Evolutionary conservation across 1,284 basidiomycete genomes (phyloP).

Genomic region (Malassezia arunalokei): DNA sequence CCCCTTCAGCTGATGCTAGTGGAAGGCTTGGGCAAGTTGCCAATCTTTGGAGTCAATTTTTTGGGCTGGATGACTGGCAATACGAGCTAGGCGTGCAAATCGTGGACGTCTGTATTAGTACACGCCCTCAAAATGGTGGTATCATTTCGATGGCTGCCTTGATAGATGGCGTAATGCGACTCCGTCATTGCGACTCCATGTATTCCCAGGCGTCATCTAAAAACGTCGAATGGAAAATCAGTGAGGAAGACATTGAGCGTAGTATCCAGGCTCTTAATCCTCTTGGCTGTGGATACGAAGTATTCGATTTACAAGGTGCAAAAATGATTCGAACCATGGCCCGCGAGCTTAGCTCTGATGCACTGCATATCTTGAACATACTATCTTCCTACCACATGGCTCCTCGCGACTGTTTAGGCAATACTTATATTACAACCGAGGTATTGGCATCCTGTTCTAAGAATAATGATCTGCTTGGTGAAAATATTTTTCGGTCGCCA

Average conservation of each 20-base stretch:
- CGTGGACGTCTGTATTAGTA: conserved; percentile 86
- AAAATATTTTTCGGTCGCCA: neutral
- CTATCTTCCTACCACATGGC: neutral
- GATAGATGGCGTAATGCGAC: conserved; percentile 60
- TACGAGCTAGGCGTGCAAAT: conserved; percentile 92
- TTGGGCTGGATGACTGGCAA: conserved; percentile 81
- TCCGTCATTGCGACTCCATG: conserved; percentile 53
- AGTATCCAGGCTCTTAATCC: conserved; percentile 79
- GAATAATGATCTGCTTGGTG: neutral
- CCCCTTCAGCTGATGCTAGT: neutral
- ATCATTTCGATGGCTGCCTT: conserved; percentile 79
- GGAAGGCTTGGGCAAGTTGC: conserved; percentile 53
- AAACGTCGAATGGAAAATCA: conserved; percentile 46
- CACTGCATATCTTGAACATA: conserved; percentile 37
- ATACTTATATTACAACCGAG: neutral
- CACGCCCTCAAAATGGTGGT: conserved; percentile 75
- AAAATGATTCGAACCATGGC: conserved; percentile 47
- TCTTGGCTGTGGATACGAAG: conserved; percentile 75
- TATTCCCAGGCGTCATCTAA: neutral
- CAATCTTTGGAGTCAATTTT: conserved; percentile 70
- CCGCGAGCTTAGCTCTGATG: conserved; percentile 46
- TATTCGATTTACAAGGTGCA: conserved; percentile 46
- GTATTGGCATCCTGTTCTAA: neutral
- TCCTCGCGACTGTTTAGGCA: neutral
- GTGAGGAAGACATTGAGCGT: conserved; percentile 69